A percentile compares a stretch with the other conserved stretches of the same genome.
phyloP scores from a whole-genome alignment of 2,329 filamentous ascomycete species.

The Scytalidium lignicola region DNA sequence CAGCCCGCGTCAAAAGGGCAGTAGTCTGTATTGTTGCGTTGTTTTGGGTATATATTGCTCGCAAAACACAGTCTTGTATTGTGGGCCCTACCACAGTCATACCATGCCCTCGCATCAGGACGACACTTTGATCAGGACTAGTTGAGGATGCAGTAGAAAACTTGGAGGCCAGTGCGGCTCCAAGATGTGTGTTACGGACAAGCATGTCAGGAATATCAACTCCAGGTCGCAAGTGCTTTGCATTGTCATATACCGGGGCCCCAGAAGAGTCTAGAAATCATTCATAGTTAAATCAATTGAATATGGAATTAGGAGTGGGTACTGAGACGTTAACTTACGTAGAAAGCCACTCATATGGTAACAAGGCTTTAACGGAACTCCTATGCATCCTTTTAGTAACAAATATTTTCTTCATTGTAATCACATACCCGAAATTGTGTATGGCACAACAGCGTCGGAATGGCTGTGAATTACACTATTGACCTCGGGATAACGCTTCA shows the following conservation, averaged over 20 bases:
- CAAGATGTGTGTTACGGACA: slow-evolving; percentile 28
- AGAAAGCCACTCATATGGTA: slow-evolving; percentile 39
- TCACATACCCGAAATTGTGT: slow-evolving; percentile 23
- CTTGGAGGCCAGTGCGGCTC: slow-evolving; percentile 26
- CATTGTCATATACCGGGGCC: slow-evolving; percentile 18
- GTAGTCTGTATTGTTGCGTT: slow-evolving; percentile 36
- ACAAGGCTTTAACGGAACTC: slow-evolving; percentile 33
- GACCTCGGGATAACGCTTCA: slow-evolving; percentile 32
- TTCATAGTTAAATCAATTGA: too few relatives aligned
- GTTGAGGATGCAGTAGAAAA: slow-evolving; percentile 18
- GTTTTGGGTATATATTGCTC: slow-evolving; percentile 36
- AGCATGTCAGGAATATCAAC: slow-evolving; percentile 30
- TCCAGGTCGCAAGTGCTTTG: slow-evolving; percentile 13
- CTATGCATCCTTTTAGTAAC: slow-evolving; percentile 7
- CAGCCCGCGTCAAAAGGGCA: slow-evolving; percentile 22
- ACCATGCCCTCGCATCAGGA: slow-evolving; percentile 40
- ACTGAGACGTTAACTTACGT: too few relatives aligned
- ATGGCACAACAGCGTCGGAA: slow-evolving; percentile 35
- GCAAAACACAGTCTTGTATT: slow-evolving; percentile 34
- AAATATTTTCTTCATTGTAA: neutral
- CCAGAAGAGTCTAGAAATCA: neutral
- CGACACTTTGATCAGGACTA: slow-evolving; percentile 26
- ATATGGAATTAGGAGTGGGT: too few relatives aligned
- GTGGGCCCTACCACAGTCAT: slow-evolving; percentile 31
- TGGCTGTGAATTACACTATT: slow-evolving; percentile 38